Percentiles rank a stretch among this genome's conserved stretches.
These are phyloP conservation scores for Pseudognaphalium luteoalbum DNA, from an alignment of 129 eudicot genomes.

Conservation along the genomic window DNA sequence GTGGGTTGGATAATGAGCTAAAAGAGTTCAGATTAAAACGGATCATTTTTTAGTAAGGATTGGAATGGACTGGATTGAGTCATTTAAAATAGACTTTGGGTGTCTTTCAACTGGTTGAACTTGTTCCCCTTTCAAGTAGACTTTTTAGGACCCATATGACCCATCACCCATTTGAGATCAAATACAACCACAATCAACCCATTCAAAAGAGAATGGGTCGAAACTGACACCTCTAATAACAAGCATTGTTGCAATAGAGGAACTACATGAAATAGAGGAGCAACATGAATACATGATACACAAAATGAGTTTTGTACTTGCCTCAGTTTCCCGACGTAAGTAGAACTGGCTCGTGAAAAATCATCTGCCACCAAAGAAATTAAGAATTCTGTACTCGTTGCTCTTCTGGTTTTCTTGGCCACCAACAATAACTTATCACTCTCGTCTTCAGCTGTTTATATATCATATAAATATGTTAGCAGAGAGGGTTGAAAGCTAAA, in stretches of 20 bases:
- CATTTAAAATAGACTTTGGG: background rate
- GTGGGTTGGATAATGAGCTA: background rate
- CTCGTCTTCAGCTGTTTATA: constrained; percentile 59
- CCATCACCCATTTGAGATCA: too few relatives aligned
- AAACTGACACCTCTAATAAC: background rate
- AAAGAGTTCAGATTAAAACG: background rate
- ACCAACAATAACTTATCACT: constrained; percentile 74
- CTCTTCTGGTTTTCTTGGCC: constrained; percentile 67
- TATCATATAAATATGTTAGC: background rate
- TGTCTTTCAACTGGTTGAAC: background rate
- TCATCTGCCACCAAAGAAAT: constrained; percentile 80
- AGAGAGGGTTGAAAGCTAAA: background rate
- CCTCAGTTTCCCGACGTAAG: constrained; percentile 89
- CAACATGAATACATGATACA: background rate
- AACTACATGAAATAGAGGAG: background rate
- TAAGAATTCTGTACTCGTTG: constrained; percentile 75
- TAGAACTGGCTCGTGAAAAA: constrained; percentile 78
- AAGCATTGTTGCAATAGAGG: background rate
- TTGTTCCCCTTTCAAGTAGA: background rate
- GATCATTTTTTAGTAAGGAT: background rate
- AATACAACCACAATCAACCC: background rate
- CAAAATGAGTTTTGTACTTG: constrained; percentile 22
- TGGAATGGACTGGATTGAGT: background rate
- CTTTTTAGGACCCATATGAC: background rate
- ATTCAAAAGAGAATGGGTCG: background rate